Evolutionary conservation across 1,284 basidiomycete species (phyloP), one percentile per base, ranked within the genome.

Genomic region (Irpex lacteus): DNA sequence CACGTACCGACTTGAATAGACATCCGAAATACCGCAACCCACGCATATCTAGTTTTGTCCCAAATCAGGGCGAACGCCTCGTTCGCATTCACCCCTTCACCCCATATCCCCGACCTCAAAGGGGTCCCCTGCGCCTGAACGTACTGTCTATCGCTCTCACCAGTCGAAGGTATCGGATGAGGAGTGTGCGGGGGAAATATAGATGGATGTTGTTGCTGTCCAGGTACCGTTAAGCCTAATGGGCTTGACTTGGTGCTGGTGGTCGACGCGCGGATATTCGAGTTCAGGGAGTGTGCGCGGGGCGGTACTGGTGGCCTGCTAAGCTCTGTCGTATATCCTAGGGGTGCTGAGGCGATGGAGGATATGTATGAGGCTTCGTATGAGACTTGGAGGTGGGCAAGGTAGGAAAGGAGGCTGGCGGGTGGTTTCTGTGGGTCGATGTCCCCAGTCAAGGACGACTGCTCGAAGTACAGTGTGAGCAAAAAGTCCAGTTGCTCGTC

Each of bases 331-430:
- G 68, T 40, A 64, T 67, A 13, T 53, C 67, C 19, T 44, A 68
- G 66, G 36, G 67, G 21, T 8, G 57, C 32, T 1, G 66, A 59
- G 18, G 64, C 54, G 77, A 80, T 34, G 77, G 76, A 63, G 80
- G 81, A 88, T 44, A 95, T 91, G 73, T 95, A 95, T 1, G 87
- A 87, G 0, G 92, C 90, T 55, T 94, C 92, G 52, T 94, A 82
- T 1, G 92, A 87, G 21, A 95, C 79, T 76, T 95, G 90, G 3
- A 91, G 75, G 71, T 90, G 89, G 0, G 86, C 78, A 32, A 95
- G 78, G 70, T 92, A 88, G 1, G 85, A 78, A 15, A 91, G 78
- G 19, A 94, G 76, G 18, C 80, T 68, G 7, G 79, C 70, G 2
- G 91, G 87, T 15, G 89, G 89, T 37, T 77, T 65, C 18, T 59